Base-by-base conservation (phyloP, 2,329 filamentous ascomycete species). In the Lasiodiplodia theobromae region DNA sequence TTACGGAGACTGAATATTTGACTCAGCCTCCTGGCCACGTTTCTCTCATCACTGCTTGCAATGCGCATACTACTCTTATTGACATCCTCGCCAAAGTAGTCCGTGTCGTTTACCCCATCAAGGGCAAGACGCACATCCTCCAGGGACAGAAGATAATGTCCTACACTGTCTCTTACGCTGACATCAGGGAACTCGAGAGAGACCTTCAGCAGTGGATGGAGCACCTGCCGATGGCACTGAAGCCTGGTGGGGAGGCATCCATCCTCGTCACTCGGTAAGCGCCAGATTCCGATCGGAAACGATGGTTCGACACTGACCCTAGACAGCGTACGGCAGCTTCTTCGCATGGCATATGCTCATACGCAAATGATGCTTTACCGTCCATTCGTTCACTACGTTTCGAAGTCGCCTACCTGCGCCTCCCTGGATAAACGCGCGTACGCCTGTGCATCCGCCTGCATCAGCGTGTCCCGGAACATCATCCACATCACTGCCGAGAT, bases 371-470 rank as follows among this genome's bases (percentile, higher is more conserved):
- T 96, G 75, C 82, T 96, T 2, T 96, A 96, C 74, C 85, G 93
- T 21, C 93, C 93, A 0, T 96, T 96, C 77, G 81, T 96, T 14
- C 93, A 96, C 76, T 96, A 95, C 72, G 89, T 93, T 18, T 93
- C 92, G 8, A 88, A 89, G 53, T 77, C 81, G 23, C 81, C 81
- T 71, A 79, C 79, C 68, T 81, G 81, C 8, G 83, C 82, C 57
- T 80, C 81, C 57, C 83, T 92, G n/a, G 92, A 94, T 73, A 90
- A 93, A 72, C 85, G 92, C 65, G 92, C 91, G 1, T 95, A 93
- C 76, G 91, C 91, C 14, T 95, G 92, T 74, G 88, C 88, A 7
- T 88, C 87, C 28, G 88, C 88, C 2, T 90, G 88, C 71, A 86
- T 90, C 67, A 89, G 87, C 72, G 88, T 90, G 1, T 88, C 88